These are phyloP conservation scores for Bryoglossum gracile DNA, from an alignment of 495 filamentous ascomycete genomes.

Conservation along the genomic window DNA sequence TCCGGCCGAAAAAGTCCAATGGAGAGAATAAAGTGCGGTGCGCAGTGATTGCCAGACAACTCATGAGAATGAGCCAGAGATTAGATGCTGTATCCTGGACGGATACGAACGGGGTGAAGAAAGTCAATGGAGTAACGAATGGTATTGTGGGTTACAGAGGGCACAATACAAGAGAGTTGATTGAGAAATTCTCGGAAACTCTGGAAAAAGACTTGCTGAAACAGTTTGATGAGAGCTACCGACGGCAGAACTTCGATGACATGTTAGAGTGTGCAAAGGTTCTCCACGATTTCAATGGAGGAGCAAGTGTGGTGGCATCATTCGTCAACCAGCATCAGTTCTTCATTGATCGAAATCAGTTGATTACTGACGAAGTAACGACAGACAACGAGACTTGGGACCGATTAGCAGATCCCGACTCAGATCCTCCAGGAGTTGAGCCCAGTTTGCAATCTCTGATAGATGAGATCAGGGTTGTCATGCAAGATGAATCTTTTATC, in stretches of 20 bases:
- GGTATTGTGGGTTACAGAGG: conserved; percentile 36
- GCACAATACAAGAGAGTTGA: conserved; percentile 74
- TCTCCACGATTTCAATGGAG: conserved; percentile 91
- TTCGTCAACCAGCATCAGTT: conserved; percentile 99
- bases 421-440: conserved; percentile 83
- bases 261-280: conserved; percentile 95
- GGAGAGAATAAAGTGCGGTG: conserved; percentile 83
- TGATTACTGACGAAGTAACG: conserved; percentile 84
- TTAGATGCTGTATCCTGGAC: conserved; percentile 69
- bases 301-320: conserved; percentile 83
- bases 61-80: conserved; percentile 80
- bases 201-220: conserved; percentile 92
- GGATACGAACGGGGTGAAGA: conserved; percentile 45
- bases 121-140: conserved; percentile 49
- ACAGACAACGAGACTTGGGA: conserved; percentile 82
- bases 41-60: conserved; percentile 80
- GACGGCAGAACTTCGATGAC: conserved; percentile 86
- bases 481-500: conserved; percentile 92
- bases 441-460: conserved; percentile 84
- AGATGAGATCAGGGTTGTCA: conserved; percentile 90
- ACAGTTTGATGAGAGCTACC: conserved; percentile 95
- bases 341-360: conserved; percentile 88
- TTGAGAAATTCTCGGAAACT: conserved; percentile 95
- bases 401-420: conserved; percentile 85
- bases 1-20: conserved; percentile 61